phyloP scores from a whole-genome alignment of 257 asterid genomes.

The Fraxinus cuspidata region DNA sequence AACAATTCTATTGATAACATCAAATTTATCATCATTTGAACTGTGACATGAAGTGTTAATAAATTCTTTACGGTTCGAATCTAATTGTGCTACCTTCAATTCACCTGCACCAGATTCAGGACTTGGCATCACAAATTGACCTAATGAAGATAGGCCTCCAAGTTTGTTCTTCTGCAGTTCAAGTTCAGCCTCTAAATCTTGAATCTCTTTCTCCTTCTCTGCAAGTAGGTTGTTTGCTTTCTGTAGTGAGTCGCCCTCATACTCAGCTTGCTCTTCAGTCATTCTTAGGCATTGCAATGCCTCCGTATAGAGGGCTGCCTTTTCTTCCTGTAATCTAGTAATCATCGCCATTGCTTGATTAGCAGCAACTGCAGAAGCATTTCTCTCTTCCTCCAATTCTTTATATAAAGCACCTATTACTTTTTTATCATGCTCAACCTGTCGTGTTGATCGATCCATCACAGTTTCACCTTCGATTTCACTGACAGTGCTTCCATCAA shows the following conservation, averaged over 20 bases:
- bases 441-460: conserved; percentile 65
- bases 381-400: conserved; percentile 90
- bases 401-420: conserved; percentile 56
- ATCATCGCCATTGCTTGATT: conserved; percentile 96
- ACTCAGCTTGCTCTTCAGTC: conserved; percentile 91
- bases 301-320: conserved; percentile 81
- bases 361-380: conserved; percentile 83
- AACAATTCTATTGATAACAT: conserved; percentile 16
- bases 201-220: conserved; percentile 64
- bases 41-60: conserved; percentile 1
- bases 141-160: conserved; percentile 33
- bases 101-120: conserved; percentile 25
- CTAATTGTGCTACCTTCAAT: conserved; percentile 20
- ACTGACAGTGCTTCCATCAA: conserved; percentile 67
- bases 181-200: conserved; percentile 50
- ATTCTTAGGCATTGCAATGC: conserved; percentile 76
- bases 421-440: conserved; percentile 76
- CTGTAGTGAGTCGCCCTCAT: conserved; percentile 73
- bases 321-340: conserved; percentile 86
- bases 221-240: conserved; percentile 52
- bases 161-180: conserved; percentile 43
- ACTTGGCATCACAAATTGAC: conserved; percentile 27
- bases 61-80: conserved; percentile 13
- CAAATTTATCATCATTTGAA: conserved; percentile 22
- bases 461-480: conserved; percentile 85